Evolutionary conservation across 768 basidiomycete genomes (phyloP), one percentile per base, ranked within the genome.

Genomic region (Kwoniella sp.): DNA sequence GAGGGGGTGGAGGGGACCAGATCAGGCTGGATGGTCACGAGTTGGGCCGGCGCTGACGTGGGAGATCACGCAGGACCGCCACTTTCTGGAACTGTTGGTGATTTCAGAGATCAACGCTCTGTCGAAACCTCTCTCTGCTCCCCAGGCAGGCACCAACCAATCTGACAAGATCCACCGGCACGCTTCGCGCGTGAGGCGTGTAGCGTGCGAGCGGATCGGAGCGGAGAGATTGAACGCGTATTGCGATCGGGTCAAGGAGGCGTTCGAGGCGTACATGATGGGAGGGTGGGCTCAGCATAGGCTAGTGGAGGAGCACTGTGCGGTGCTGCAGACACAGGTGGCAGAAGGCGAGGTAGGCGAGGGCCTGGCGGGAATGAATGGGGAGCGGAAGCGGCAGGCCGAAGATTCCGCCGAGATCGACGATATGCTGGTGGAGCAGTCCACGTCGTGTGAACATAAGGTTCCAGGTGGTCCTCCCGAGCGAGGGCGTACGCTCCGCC

Each of bases 21-120:
- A n/a, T n/a, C n/a, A n/a, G n/a, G n/a, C n/a, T n/a, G n/a, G n/a
- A n/a, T n/a, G n/a, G n/a, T n/a, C n/a, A 8, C 31, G 31, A 32
- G 31, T 32, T 9, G 8, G 31, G 15, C 15, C 8, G 31, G 31
- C 31, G 31, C 31, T 32, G 31, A 32, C 31, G 31, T 32, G 9
- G 31, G 15, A 32, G 8, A 6, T 17, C 14, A n/a, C 23, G n/a
- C 56, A 69, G 67, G 68, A 73, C 56, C 68, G 67, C 5, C 68
- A 69, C 40, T 73, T 73, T 46, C 63, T 73, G 17, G 70, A 73
- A 57, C 63, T 73, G 26, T 58, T 73, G 9, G 72, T 73, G 20
- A 65, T 65, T 3, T 68, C 68, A 8, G 72, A 73, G 48, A 73
- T 73, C 41, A 55, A 62, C 45, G 63, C 63, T 47, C 59, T 70